Percentiles rank a stretch among this genome's conserved stretches.
phyloP scores from a whole-genome alignment of 331 rosid species.

The Stylosanthes scabra region DNA sequence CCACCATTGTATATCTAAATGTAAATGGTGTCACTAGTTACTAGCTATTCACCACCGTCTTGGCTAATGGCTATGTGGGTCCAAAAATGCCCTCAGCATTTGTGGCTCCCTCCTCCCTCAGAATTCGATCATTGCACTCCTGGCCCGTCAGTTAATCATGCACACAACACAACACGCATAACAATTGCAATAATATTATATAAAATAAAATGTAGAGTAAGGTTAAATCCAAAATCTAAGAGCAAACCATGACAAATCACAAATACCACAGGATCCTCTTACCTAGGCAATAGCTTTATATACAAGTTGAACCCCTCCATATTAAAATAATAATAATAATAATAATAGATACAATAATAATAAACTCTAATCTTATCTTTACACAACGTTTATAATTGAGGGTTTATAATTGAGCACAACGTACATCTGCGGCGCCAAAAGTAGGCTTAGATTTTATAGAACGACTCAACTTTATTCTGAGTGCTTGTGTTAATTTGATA shows the following conservation, averaged over 20 bases:
- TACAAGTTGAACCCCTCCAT: not conserved
- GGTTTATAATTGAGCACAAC: conserved; percentile 14
- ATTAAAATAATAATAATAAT: not conserved
- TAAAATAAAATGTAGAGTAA: no score
- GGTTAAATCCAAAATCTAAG: conserved; percentile 24
- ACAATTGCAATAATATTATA: no score
- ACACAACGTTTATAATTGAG: conserved; percentile 15
- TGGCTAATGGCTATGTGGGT: conserved; percentile 21
- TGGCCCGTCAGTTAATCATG: conserved; percentile 49
- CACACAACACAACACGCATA: conserved; percentile 20
- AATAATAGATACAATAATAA: not conserved
- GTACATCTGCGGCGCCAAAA: not conserved
- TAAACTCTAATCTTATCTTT: not conserved
- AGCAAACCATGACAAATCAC: not conserved
- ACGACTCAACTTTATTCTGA: not conserved
- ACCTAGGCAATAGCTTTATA: not conserved
- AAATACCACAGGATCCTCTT: not conserved
- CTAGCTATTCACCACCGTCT: not conserved
- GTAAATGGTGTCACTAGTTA: not conserved
- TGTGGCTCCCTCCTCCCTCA: conserved; percentile 22
- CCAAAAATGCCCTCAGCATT: conserved; percentile 16
- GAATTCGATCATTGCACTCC: not conserved
- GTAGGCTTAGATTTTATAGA: not conserved
- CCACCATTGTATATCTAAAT: conserved; percentile 20
- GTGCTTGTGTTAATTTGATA: no score